Evolutionary conservation across 768 basidiomycete genomes (phyloP).

Genomic region (Hypholoma fasciculare): DNA sequence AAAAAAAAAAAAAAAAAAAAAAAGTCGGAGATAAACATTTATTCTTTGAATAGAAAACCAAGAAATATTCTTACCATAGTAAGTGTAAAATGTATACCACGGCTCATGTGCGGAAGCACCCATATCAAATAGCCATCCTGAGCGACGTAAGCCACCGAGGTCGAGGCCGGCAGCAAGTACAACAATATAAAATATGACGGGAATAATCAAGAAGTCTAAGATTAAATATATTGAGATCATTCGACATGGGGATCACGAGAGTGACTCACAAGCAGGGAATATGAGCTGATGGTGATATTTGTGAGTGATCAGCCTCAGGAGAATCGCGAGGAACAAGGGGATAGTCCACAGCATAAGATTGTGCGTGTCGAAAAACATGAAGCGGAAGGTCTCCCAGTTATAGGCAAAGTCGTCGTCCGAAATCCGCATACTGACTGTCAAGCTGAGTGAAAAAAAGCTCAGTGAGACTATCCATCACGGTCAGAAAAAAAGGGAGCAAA

Average conservation of each 20-base stretch:
- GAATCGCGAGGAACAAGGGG: conserved; percentile 72
- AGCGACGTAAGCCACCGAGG: conserved; percentile 54
- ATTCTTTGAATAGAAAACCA: neutral
- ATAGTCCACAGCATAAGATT: conserved; percentile 78
- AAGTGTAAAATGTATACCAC: conserved; percentile 89
- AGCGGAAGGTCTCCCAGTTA: conserved; percentile 60
- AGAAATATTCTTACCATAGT: conserved; percentile 58
- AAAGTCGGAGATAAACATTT: conserved; percentile 24
- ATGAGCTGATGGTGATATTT: conserved; percentile 85
- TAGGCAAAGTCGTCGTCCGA: conserved; percentile 76
- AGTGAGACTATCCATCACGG: neutral
- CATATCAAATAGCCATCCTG: conserved; percentile 90
- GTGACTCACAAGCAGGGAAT: conserved; percentile 78
- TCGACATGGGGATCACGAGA: neutral
- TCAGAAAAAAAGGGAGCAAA: neutral
- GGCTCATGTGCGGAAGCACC: conserved; percentile 32
- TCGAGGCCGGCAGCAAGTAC: conserved; percentile 64
- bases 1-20: too few species aligned
- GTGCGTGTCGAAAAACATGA: conserved; percentile 64
- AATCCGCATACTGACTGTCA: conserved; percentile 84
- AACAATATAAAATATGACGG: conserved; percentile 80
- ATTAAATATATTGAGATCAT: neutral
- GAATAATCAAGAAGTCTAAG: conserved; percentile 79
- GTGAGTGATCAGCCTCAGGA: conserved; percentile 79
- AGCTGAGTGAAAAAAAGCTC: conserved; percentile 34